Evolutionary conservation across 2,329 filamentous ascomycete genomes (phyloP).

Genomic region (Aspergillus vadensis): DNA sequence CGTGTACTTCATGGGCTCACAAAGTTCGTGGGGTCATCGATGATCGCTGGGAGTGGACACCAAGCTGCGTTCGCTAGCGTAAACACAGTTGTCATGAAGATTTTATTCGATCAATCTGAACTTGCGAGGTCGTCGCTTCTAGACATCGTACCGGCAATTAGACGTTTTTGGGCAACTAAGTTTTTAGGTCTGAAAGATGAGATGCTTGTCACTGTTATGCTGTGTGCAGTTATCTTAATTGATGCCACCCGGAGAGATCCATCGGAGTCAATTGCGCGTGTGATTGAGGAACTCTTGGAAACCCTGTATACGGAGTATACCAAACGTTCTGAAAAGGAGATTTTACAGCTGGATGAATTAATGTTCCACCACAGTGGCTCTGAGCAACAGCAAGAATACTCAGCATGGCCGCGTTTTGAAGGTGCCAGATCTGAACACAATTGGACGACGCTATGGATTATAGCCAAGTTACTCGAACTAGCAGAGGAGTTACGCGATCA

Average conservation of each 20-base stretch:
- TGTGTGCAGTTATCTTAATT: constrained; percentile 63
- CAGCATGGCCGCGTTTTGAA: constrained; percentile 41
- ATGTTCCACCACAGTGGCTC: constrained; percentile 50
- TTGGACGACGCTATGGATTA: constrained; percentile 44
- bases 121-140: constrained; percentile 63
- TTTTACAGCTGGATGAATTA: constrained; percentile 77
- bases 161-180: constrained; percentile 76
- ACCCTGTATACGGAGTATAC: constrained; percentile 77
- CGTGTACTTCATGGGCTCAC: constrained; percentile 60
- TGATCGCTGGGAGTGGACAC: constrained; percentile 65
- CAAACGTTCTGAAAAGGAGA: constrained; percentile 67
- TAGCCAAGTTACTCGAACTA: constrained; percentile 44
- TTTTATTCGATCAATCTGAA: constrained; percentile 67
- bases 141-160: constrained; percentile 69
- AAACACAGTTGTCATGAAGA: constrained; percentile 68
- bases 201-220: constrained; percentile 71
- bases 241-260: constrained; percentile 41
- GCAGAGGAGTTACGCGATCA: constrained; percentile 30
- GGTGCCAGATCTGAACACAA: constrained; percentile 40
- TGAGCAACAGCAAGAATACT: constrained; percentile 38
- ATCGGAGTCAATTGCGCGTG: constrained; percentile 43
- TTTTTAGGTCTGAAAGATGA: constrained; percentile 70
- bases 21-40: constrained; percentile 62
- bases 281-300: constrained; percentile 67
- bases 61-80: constrained; percentile 74